phyloP scores from a whole-genome alignment of 768 basidiomycete genomes.

The Auriculariales sp. region DNA sequence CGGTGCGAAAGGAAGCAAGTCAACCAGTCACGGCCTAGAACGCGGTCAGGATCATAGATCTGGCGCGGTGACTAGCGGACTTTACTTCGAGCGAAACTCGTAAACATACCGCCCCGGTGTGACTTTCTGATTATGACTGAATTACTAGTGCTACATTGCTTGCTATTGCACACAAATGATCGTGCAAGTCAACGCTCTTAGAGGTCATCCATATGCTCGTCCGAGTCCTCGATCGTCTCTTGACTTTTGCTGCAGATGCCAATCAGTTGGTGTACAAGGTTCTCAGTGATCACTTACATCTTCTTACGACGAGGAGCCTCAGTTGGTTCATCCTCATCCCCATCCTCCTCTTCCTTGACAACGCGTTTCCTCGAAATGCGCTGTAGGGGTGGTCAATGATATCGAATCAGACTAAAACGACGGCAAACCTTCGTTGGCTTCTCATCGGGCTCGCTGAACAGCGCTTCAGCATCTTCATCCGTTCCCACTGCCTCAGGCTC shows the following conservation, averaged over 20 bases:
- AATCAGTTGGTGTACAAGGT: background rate
- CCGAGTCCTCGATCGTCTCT: constrained; percentile 74
- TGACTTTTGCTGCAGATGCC: constrained; percentile 62
- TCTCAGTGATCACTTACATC: constrained; percentile 16
- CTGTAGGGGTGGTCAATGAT: constrained; percentile 11
- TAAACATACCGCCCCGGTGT: too few relatives aligned
- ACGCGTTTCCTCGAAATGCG: constrained; percentile 55
- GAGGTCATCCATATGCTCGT: too few relatives aligned
- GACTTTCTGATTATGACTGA: too few relatives aligned
- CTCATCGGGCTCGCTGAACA: constrained; percentile 63
- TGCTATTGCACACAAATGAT: too few relatives aligned
- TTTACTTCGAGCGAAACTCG: too few relatives aligned
- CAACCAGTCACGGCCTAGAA: too few relatives aligned
- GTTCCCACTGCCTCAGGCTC: constrained; percentile 24
- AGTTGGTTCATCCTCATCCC: constrained; percentile 37
- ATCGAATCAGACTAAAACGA: background rate
- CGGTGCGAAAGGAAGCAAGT: too few relatives aligned
- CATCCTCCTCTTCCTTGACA: constrained; percentile 66
- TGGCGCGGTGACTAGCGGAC: too few relatives aligned
- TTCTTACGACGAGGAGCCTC: constrained; percentile 49
- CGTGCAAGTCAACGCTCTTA: too few relatives aligned
- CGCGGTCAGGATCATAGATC: too few relatives aligned
- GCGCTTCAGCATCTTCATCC: constrained; percentile 47
- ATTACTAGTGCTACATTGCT: too few relatives aligned
- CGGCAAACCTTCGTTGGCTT: constrained; percentile 46